Percentiles rank a stretch among this genome's conserved stretches.
These are phyloP conservation scores for Calophaca sinica DNA, from an alignment of 306 rosid species.

Conservation along the genomic window DNA sequence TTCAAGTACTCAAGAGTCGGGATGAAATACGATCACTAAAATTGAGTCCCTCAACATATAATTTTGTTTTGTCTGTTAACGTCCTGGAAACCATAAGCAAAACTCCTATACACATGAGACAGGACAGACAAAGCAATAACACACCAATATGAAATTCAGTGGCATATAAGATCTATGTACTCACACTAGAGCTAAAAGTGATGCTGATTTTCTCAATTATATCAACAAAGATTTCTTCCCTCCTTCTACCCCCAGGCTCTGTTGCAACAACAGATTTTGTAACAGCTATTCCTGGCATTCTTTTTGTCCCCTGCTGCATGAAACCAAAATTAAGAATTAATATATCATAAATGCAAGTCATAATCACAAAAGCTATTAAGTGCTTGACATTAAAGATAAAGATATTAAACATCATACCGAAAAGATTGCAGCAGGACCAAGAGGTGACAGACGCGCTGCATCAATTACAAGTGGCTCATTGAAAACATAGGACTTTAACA, in stretches of 20 bases:
- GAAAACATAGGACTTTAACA: conserved; percentile 80
- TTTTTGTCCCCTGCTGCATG: conserved; percentile 78
- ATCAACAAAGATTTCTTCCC: conserved; percentile 93
- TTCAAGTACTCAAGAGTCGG: conserved; percentile 36
- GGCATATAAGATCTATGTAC: conserved; percentile 50
- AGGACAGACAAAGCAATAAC: conserved; percentile 35
- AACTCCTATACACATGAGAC: background rate
- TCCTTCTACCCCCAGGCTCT: conserved; percentile 82
- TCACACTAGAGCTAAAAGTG: conserved; percentile 88
- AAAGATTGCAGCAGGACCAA: conserved; percentile 75
- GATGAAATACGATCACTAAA: conserved; percentile 34
- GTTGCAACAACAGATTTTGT: conserved; percentile 88
- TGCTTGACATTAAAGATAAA: conserved; percentile 23
- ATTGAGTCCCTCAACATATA: conserved; percentile 33
- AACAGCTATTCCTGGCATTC: conserved; percentile 93
- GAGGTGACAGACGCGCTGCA: conserved; percentile 68
- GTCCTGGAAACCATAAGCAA: conserved; percentile 29
- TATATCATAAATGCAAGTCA: conserved; percentile 12
- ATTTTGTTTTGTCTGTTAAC: conserved; percentile 8
- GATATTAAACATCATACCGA: conserved; percentile 54
- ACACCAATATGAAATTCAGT: conserved; percentile 26
- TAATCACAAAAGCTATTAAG: conserved; percentile 27
- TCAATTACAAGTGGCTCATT: conserved; percentile 76
- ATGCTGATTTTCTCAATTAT: conserved; percentile 94
- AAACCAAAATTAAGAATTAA: conserved; percentile 46